phyloP scores from a whole-genome alignment of 805 yeast genomes.

The Hemisphaericaspora nanyangensis region DNA sequence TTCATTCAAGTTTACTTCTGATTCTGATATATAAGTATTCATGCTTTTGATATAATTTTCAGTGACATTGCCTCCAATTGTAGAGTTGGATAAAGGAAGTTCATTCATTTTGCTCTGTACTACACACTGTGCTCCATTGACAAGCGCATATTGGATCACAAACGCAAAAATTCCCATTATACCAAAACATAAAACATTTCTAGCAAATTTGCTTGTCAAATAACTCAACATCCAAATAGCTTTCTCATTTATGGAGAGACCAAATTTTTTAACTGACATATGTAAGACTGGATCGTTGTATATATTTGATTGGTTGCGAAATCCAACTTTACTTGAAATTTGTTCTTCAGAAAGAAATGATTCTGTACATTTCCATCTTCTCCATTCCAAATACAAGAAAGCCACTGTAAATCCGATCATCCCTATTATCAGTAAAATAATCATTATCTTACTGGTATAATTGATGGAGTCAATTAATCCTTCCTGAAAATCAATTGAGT shows the following conservation, averaged over 20 bases:
- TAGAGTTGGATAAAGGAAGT: too few relatives aligned
- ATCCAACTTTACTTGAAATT: slow-evolving; percentile 19
- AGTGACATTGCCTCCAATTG: neutral
- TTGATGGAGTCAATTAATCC: slow-evolving; percentile 27
- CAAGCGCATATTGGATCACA: slow-evolving; percentile 49
- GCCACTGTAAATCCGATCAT: slow-evolving; percentile 43
- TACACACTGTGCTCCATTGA: slow-evolving; percentile 17
- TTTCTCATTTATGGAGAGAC: slow-evolving; percentile 7
- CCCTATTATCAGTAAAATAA: slow-evolving; percentile 21
- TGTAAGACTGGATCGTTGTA: slow-evolving; percentile 12
- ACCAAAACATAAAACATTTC: slow-evolving; percentile 49
- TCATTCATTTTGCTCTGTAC: neutral
- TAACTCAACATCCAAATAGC: slow-evolving; percentile 46
- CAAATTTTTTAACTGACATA: slow-evolving; percentile 8
- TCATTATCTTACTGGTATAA: slow-evolving; percentile 33
- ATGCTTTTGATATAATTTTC: slow-evolving; percentile 27
- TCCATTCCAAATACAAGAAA: slow-evolving; percentile 41
- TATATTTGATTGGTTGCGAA: slow-evolving; percentile 8
- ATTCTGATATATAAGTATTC: slow-evolving; percentile 47
- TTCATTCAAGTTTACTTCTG: slow-evolving; percentile 54
- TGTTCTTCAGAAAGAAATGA: slow-evolving; percentile 33
- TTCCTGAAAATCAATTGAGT: slow-evolving; percentile 26
- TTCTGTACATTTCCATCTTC: slow-evolving; percentile 30
- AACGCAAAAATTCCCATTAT: slow-evolving; percentile 54
- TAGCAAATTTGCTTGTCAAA: slow-evolving; percentile 50